phyloP scores from a whole-genome alignment of 257 asterid genomes.

The Jaltomata sinuosa region DNA sequence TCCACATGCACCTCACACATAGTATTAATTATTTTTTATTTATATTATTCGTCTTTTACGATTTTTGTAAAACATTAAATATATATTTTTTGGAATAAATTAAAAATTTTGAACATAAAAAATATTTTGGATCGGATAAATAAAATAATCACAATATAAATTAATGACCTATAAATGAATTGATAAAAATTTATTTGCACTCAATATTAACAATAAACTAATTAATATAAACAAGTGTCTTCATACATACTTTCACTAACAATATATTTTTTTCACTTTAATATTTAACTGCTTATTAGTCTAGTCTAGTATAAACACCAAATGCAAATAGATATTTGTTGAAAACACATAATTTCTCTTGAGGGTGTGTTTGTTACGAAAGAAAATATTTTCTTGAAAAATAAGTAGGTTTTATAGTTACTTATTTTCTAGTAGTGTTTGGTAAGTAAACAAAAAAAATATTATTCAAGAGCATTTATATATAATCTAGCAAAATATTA shows the following conservation, averaged over 20 bases:
- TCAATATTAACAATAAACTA: too few relatives aligned
- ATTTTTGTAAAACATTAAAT: not conserved
- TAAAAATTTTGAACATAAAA: not conserved
- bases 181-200: too few relatives aligned
- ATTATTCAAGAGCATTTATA: too few relatives aligned
- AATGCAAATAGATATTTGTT: not conserved
- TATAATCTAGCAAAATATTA: too few relatives aligned
- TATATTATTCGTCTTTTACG: too few relatives aligned
- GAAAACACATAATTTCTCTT: not conserved
- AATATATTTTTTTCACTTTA: not conserved
- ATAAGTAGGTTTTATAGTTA: too few relatives aligned
- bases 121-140: not conserved
- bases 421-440: too few relatives aligned
- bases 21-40: too few relatives aligned
- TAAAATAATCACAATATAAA: not conserved
- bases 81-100: not conserved
- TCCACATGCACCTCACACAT: not conserved
- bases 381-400: too few relatives aligned
- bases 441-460: too few relatives aligned
- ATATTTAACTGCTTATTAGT: not conserved
- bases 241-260: not conserved
- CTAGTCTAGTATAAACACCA: too few relatives aligned
- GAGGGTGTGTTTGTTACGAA: too few relatives aligned
- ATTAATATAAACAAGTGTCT: not conserved
- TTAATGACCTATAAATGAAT: not conserved